Conservation (phyloP, 768 basidiomycete species). For the Lactarius vividus region DNA sequence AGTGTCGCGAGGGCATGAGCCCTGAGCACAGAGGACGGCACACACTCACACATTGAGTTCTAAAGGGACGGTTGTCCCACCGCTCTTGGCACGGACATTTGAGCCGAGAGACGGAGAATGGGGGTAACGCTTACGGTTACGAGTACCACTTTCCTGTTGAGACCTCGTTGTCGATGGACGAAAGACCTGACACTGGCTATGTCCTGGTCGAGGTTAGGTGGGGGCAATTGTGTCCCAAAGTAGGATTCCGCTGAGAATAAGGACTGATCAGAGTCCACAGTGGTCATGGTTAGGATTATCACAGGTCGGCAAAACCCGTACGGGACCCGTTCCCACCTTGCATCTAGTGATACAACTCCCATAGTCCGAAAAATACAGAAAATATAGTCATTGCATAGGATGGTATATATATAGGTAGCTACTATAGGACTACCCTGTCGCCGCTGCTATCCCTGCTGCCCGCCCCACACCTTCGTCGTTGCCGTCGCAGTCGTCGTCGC, state of each 20-base stretch:
- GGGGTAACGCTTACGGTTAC: constrained; percentile 71
- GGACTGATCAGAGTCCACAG: constrained; percentile 6
- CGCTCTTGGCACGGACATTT: constrained; percentile 58
- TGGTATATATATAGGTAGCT: too few relatives aligned
- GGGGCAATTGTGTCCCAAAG: constrained; percentile 84
- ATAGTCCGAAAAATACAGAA: too few relatives aligned
- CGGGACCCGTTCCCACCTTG: too few relatives aligned
- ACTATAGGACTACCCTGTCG: too few relatives aligned
- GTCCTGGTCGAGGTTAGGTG: constrained; percentile 67
- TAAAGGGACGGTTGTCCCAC: constrained; percentile 95
- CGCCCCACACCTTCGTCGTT: too few relatives aligned
- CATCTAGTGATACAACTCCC: too few relatives aligned
- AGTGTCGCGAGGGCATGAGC: constrained; percentile 29
- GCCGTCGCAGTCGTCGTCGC: too few relatives aligned
- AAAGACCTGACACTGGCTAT: constrained; percentile 65
- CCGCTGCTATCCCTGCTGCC: too few relatives aligned
- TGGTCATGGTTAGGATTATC: too few relatives aligned
- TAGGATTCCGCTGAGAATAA: constrained; percentile 84
- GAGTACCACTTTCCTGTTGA: constrained; percentile 78
- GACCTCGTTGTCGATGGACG: constrained; percentile 59
- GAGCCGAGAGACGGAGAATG: not conserved
- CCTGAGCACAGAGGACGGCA: constrained; percentile 14
- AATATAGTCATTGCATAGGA: too few relatives aligned
- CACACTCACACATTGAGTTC: constrained; percentile 96
- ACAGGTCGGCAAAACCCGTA: too few relatives aligned